phyloP scores from a whole-genome alignment of 2,329 filamentous ascomycete genomes.

The Apiospora pterosperma region DNA sequence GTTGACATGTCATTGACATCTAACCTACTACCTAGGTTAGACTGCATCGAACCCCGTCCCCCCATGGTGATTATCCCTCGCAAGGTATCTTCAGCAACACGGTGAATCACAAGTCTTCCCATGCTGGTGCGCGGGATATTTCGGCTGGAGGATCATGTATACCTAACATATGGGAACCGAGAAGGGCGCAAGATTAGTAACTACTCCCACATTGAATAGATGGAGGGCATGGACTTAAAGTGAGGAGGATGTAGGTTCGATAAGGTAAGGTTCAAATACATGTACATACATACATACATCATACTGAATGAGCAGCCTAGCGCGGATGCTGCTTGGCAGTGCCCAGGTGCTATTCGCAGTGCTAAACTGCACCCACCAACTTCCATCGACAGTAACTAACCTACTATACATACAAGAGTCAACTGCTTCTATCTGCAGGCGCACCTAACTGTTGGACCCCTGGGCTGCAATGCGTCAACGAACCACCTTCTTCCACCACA shows the following conservation, averaged over 20 bases:
- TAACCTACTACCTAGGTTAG: too few relatives aligned
- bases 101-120: neutral
- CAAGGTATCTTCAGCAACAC: neutral
- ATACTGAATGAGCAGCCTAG: neutral
- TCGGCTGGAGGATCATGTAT: neutral
- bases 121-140: neutral
- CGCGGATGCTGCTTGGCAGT: neutral
- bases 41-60: too few relatives aligned
- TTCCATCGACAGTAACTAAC: neutral
- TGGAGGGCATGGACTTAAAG: neutral
- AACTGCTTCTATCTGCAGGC: neutral
- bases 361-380: neutral
- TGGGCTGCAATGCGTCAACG: conserved; percentile 64
- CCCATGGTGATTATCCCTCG: neutral
- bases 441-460: neutral
- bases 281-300: neutral
- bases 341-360: neutral
- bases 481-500: conserved; percentile 72
- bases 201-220: neutral
- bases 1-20: too few relatives aligned
- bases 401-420: neutral
- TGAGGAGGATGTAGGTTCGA: neutral
- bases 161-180: neutral
- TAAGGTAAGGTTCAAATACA: neutral
- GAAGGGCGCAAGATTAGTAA: neutral